Conservation (phyloP, 164 flowering plant species). For the Echeveria elegans region DNA sequence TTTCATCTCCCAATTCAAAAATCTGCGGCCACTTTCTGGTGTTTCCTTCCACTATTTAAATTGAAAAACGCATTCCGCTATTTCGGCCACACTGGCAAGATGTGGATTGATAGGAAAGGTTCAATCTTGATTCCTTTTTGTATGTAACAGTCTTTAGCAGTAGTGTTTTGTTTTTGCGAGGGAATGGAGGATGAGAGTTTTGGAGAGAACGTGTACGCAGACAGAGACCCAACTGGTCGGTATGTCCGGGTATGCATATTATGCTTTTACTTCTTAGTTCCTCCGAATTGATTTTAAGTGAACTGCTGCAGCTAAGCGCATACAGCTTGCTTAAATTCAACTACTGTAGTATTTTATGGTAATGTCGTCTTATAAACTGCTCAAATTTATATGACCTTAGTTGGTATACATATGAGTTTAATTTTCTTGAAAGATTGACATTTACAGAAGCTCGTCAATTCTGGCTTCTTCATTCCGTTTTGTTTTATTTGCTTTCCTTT, state of each 20-base stretch:
- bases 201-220: conserved; percentile 13
- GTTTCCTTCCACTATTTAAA: neutral
- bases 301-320: too few species aligned
- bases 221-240: conserved; percentile 34
- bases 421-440: too few species aligned
- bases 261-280: neutral
- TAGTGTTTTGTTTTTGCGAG: neutral
- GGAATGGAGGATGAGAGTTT: neutral
- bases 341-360: too few species aligned
- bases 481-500: conserved; percentile 2
- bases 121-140: neutral
- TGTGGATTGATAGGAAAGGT: neutral
- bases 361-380: too few species aligned
- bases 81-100: neutral
- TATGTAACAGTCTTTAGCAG: neutral
- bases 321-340: too few species aligned
- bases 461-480: neutral
- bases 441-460: neutral
- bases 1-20: neutral
- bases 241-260: conserved; percentile 28
- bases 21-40: neutral
- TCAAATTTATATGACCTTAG: too few species aligned
- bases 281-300: too few species aligned
- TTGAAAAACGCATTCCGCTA: neutral
- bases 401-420: too few species aligned